phyloP scores from a whole-genome alignment of 306 rosid genomes.

The Cercis canadensis region DNA sequence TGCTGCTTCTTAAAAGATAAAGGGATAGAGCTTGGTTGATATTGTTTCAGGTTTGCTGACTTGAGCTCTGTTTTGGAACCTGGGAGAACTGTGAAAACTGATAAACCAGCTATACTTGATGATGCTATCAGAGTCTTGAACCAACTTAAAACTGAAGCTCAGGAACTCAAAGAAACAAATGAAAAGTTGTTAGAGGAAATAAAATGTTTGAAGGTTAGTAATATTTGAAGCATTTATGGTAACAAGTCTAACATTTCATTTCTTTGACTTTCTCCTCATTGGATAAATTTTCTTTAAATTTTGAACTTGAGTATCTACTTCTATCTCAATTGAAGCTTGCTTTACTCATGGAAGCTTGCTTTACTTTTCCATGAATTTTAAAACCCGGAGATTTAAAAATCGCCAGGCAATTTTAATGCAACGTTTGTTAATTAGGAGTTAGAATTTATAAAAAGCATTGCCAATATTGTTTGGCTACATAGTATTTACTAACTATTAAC shows the following conservation, averaged over 20 bases:
- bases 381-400: too few species aligned
- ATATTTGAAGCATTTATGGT: slow-evolving; percentile 24
- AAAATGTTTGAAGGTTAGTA: slow-evolving; percentile 72
- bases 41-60: slow-evolving; percentile 67
- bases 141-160: slow-evolving; percentile 76
- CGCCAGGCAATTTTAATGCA: too few species aligned
- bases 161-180: slow-evolving; percentile 78
- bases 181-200: slow-evolving; percentile 79
- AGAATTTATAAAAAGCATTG: too few species aligned
- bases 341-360: too few species aligned
- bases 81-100: slow-evolving; percentile 71
- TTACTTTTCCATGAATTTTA: too few species aligned
- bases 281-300: not conserved
- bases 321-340: not conserved
- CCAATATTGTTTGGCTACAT: not conserved
- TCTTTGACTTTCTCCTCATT: not conserved
- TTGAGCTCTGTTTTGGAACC: slow-evolving; percentile 86
- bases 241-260: not conserved
- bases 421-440: too few species aligned
- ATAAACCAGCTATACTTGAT: slow-evolving; percentile 82
- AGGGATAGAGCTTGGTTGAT: slow-evolving; percentile 26
- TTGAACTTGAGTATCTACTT: not conserved
- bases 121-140: slow-evolving; percentile 82
- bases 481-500: too few species aligned
- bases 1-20: slow-evolving; percentile 22